phyloP scores from a whole-genome alignment of 179 eudicot species.

The Camellia oleifera region DNA sequence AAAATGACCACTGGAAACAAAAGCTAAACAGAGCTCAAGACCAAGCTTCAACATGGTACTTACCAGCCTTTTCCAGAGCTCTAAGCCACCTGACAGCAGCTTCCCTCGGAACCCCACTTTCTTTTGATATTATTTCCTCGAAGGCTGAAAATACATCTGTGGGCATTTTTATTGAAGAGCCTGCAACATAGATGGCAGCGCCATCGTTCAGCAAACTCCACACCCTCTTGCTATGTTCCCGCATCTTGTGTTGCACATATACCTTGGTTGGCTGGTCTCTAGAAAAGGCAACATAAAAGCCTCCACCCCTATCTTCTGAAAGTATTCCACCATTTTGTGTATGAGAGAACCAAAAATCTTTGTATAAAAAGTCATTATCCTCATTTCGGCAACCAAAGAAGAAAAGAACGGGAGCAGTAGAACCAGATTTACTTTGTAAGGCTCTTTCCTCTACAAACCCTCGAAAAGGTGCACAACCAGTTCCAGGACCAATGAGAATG shows the following conservation, averaged over 20 bases:
- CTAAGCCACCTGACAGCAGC: conserved; percentile 75
- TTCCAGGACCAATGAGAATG: conserved; percentile 93
- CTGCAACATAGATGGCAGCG: conserved; percentile 81
- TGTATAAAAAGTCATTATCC: conserved; percentile 66
- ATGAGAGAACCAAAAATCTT: conserved; percentile 75
- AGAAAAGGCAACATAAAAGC: conserved; percentile 83
- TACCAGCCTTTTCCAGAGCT: conserved; percentile 82
- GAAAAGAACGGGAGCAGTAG: conserved; percentile 79
- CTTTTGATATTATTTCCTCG: conserved; percentile 66
- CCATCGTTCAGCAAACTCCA: conserved; percentile 72
- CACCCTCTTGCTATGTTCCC: conserved; percentile 55
- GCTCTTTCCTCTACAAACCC: conserved; percentile 88
- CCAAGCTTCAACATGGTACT: conserved; percentile 95
- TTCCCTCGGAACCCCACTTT: conserved; percentile 65
- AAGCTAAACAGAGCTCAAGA: conserved; percentile 34
- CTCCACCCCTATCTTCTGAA: conserved; percentile 88
- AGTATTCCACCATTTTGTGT: conserved; percentile 56
- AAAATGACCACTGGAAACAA: conserved; percentile 7
- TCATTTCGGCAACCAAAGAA: conserved; percentile 90
- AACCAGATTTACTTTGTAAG: conserved; percentile 42
- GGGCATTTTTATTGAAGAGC: conserved; percentile 95
- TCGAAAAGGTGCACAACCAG: conserved; percentile 97
- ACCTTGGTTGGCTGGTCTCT: conserved; percentile 84
- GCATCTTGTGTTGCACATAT: conserved; percentile 93
- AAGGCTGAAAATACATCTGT: conserved; percentile 73